Conservation (phyloP, 2,329 filamentous ascomycete genomes). For the Penicillium sp. region DNA sequence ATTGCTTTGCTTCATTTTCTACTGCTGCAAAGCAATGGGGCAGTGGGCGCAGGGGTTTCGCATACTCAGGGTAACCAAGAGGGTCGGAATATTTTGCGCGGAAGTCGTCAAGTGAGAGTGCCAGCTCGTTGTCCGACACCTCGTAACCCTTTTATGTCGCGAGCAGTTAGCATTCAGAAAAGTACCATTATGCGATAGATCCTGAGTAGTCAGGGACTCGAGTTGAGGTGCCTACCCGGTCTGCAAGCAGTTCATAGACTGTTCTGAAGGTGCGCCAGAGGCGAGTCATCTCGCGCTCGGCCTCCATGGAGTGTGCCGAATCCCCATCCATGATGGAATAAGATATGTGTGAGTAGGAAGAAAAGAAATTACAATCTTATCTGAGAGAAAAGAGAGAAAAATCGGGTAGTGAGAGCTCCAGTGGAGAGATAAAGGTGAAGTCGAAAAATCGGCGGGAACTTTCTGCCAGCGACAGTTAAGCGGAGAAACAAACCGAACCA, state of each 20-base stretch:
- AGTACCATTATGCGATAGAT: slow-evolving; percentile 3
- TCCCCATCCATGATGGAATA: slow-evolving; percentile 41
- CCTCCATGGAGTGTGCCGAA: slow-evolving; percentile 38
- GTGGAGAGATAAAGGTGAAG: slow-evolving; percentile 18
- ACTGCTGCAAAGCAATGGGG: background rate
- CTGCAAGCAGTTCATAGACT: slow-evolving; percentile 89
- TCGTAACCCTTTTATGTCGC: slow-evolving; percentile 73
- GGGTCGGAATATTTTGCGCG: slow-evolving; percentile 67
- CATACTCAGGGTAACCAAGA: slow-evolving; percentile 75
- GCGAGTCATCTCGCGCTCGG: slow-evolving; percentile 54
- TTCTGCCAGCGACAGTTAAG: slow-evolving; percentile 28
- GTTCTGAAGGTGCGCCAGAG: slow-evolving; percentile 95
- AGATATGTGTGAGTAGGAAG: background rate
- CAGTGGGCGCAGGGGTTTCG: slow-evolving; percentile 12
- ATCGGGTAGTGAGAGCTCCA: slow-evolving; percentile 8
- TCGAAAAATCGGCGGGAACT: slow-evolving; percentile 29
- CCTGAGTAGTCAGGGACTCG: background rate
- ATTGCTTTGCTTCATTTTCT: slow-evolving; percentile 6
- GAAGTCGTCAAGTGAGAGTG: slow-evolving; percentile 82
- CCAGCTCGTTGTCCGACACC: slow-evolving; percentile 82
- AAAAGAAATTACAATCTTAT: background rate
- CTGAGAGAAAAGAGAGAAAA: slow-evolving; percentile 1
- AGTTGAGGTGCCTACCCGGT: slow-evolving; percentile 64
- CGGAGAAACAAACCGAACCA: slow-evolving; percentile 30
- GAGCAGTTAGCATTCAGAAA: slow-evolving; percentile 21